Evolutionary conservation across 2,329 filamentous ascomycete genomes (phyloP).

Genomic region (Dactylellina leptospora): DNA sequence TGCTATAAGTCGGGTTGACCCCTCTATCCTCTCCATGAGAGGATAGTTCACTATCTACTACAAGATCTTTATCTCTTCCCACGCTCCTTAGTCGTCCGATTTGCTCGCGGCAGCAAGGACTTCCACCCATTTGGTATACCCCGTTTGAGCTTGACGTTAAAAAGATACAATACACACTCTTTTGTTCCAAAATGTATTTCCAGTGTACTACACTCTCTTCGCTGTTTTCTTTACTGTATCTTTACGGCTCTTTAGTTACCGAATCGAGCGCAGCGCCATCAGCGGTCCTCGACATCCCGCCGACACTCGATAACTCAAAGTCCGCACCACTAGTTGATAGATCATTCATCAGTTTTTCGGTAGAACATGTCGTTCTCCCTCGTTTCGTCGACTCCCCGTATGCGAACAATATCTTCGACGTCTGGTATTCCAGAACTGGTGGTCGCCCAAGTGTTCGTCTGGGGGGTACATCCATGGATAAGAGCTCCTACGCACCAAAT

Average conservation of each 20-base stretch:
- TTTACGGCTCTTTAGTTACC: slow-evolving; percentile 15
- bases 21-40: slow-evolving; percentile 1
- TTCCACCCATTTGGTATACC: neutral
- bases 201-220: slow-evolving; percentile 15
- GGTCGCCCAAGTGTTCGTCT: slow-evolving; percentile 30
- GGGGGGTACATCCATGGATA: slow-evolving; percentile 46
- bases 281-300: slow-evolving; percentile 31
- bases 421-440: slow-evolving; percentile 37
- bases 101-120: neutral
- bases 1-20: neutral
- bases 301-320: slow-evolving; percentile 23
- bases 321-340: slow-evolving; percentile 38
- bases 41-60: neutral
- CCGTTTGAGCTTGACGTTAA: slow-evolving; percentile 6
- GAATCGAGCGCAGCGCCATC: slow-evolving; percentile 17
- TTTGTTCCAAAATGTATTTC: slow-evolving; percentile 17
- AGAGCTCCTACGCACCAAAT: slow-evolving; percentile 8
- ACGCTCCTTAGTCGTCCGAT: slow-evolving; percentile 1
- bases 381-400: slow-evolving; percentile 1
- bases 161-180: slow-evolving; percentile 2
- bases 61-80: neutral
- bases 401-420: slow-evolving; percentile 23
- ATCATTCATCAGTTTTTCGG: slow-evolving; percentile 39
- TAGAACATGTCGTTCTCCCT: slow-evolving; percentile 22
- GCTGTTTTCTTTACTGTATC: slow-evolving; percentile 25